phyloP scores from a whole-genome alignment of 2,329 filamentous ascomycete genomes.

The Colletotrichum australisinense region DNA sequence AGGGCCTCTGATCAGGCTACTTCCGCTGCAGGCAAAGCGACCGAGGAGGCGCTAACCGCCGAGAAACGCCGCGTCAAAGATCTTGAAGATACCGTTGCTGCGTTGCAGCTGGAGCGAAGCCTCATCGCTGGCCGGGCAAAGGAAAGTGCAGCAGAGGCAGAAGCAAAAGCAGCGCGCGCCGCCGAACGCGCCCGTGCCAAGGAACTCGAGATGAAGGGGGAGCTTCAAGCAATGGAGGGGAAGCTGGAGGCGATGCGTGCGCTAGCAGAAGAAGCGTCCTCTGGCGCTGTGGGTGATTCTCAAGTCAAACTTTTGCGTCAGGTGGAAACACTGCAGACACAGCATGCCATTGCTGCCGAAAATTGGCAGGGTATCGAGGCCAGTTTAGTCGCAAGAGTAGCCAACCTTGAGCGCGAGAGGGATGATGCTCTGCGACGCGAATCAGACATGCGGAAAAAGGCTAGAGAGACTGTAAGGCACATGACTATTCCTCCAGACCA shows the following conservation, averaged over 20 bases:
- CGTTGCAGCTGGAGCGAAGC: conserved; percentile 83
- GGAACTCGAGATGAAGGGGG: conserved; percentile 84
- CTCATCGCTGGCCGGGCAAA: conserved; percentile 74
- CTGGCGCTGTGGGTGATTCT: conserved; percentile 82
- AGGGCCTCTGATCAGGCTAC: conserved; percentile 75
- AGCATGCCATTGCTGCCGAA: conserved; percentile 92
- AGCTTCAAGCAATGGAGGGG: conserved; percentile 82
- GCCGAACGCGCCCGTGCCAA: conserved; percentile 75
- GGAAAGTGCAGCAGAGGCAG: conserved; percentile 75
- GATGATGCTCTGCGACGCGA: conserved; percentile 88
- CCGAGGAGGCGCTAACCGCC: conserved; percentile 74
- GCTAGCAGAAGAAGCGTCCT: conserved; percentile 89
- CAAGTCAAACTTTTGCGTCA: conserved; percentile 93
- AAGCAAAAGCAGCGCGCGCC: conserved; percentile 78
- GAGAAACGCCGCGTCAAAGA: conserved; percentile 66
- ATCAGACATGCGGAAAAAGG: conserved; percentile 88
- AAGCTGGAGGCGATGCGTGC: conserved; percentile 90
- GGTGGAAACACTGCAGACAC: conserved; percentile 94
- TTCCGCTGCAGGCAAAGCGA: conserved; percentile 72
- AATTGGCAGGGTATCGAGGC: conserved; percentile 98
- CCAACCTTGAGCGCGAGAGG: conserved; percentile 86
- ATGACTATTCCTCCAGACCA: background rate
- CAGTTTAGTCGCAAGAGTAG: conserved; percentile 81
- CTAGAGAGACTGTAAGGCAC: conserved; percentile 81
- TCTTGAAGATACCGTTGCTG: conserved; percentile 67